Base-by-base conservation (phyloP, 1,284 basidiomycete species). In the Fistulinella staudtii region DNA sequence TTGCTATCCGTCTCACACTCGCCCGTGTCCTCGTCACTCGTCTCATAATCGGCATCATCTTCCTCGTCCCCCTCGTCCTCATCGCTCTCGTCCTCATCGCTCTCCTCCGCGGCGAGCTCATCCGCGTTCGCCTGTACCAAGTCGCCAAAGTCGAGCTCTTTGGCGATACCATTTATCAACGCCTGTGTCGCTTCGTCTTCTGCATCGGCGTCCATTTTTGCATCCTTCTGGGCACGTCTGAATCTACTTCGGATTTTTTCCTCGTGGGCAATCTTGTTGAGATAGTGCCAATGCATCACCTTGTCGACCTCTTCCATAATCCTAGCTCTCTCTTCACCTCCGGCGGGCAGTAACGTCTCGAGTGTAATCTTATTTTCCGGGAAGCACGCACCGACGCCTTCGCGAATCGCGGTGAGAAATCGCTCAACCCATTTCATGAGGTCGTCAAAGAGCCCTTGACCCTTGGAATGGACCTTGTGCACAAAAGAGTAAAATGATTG, bases 391-490 rank as follows among this genome's bases (percentile, higher is more conserved):
- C 83, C 81, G 2, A 97, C 68, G 8, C 94, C 93, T 52, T 94
- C 92, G n/a, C 94, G 85, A 41, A 95, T 82, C 48, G 92, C 82
- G 33, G 87, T 89, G 52, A 99, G 76, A 72, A 98, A 98, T 24
- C 91, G 80, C 68, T 99, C 94, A 60, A 97, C 88, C 96, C 96
- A 99, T 40, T 77, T 80, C 91, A 98, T 97, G 48, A 99, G 80
- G 46, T 77, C 82, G 59, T 93, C 90, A 63, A 99, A 99, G 9
- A 99, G 75, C 5, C 86, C 89, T 56, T 94, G 89, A 33, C 96
- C 96, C 65, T 98, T 98, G 31, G 92, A 88, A 63, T 99, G 96
- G 5, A 99, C 96, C 59, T 97, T 96, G 76, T 99, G 93, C 20
- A 99, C 95, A 64, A 99, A 99, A 48, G 76, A 75, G 73, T 99